Evolutionary conservation across 352 stramenopile species (phyloP), one percentile per base, ranked within the genome.

Genomic region (Globisporangium alternatum): DNA sequence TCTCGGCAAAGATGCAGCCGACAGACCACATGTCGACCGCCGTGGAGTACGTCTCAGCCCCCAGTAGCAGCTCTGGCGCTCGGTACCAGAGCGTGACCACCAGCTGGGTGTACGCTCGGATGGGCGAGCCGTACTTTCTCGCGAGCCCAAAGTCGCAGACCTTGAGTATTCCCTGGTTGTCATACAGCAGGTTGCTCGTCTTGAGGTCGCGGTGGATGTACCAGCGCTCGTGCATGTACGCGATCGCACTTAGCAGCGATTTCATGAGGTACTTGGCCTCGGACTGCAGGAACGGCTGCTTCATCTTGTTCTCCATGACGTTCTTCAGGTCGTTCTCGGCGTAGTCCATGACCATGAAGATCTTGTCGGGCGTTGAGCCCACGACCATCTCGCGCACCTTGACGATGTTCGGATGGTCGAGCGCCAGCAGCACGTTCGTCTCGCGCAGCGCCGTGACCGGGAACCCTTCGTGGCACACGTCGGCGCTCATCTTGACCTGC

Each of bases 151-250:
- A 96, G 62, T 97, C 89, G 64, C 88, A 95, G 7, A 97, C 76
- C 55, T 94, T 95, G 22, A 96, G 72, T 7, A 81, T 48, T 2
- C 86, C 89, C 10, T 69, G 67, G 65, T 88, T 83, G 69, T 97
- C 93, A 61, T 99, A 98, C 5, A 99, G 73, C 69, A 99, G 82
- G 67, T 99, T 99, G 62, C 78, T 96, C n/a, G 96, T 98, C 81
- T 99, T 99, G 64, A 99, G 83, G 68, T 99, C 97, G 17, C 97
- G 90, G 72, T 99, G 97, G 35, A 99, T 88, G 68, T 86, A 92
- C 80, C 92, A 98, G 25, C 86, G 80, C 33, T 83, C 70, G 72
- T 99, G 97, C 77, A 99, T 98, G 72, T 92, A 89, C 12, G 74
- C 80, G 43, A 96, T 58, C 6, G 87, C 97, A 35, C 77, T 82